These are phyloP conservation scores for Backusella parvicylindrica DNA, from an alignment of 192 early-diverging fungal genomes.

Conservation along the genomic window DNA sequence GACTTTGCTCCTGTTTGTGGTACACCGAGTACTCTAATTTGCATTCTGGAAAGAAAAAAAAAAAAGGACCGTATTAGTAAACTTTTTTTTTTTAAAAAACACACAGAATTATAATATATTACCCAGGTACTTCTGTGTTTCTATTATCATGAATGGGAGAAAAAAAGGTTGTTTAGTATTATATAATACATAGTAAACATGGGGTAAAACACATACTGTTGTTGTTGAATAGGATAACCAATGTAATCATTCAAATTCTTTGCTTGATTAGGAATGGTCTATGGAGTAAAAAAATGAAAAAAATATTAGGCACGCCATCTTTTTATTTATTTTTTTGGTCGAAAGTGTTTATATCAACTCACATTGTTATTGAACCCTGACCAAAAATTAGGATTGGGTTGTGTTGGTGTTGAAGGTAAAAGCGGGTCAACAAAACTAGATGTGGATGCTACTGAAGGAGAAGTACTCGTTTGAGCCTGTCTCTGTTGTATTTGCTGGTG, in stretches of 20 bases:
- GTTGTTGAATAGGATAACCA: slow-evolving; percentile 10
- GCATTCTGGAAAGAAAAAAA: slow-evolving; percentile 25
- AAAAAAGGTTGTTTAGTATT: neutral
- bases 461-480: neutral
- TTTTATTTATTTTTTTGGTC: neutral
- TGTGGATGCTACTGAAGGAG: slow-evolving; percentile 9
- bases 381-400: slow-evolving; percentile 18
- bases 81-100: neutral
- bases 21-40: slow-evolving; percentile 45
- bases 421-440: slow-evolving; percentile 24
- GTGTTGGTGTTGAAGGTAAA: slow-evolving; percentile 9
- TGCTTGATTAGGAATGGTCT: slow-evolving; percentile 26
- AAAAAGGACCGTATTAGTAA: no score
- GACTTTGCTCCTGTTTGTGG: slow-evolving; percentile 69
- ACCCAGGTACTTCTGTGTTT: slow-evolving; percentile 6
- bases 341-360: neutral
- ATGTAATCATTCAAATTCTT: slow-evolving; percentile 32
- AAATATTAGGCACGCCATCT: neutral
- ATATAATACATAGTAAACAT: neutral
- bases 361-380: slow-evolving; percentile 27
- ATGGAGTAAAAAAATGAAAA: slow-evolving; percentile 3
- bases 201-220: neutral
- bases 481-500: neutral
- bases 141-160: neutral
- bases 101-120: neutral